Evolutionary conservation across 2,329 filamentous ascomycete species (phyloP), one percentile per base, ranked within the genome.

Genomic region (Microsporum ferrugineum): DNA sequence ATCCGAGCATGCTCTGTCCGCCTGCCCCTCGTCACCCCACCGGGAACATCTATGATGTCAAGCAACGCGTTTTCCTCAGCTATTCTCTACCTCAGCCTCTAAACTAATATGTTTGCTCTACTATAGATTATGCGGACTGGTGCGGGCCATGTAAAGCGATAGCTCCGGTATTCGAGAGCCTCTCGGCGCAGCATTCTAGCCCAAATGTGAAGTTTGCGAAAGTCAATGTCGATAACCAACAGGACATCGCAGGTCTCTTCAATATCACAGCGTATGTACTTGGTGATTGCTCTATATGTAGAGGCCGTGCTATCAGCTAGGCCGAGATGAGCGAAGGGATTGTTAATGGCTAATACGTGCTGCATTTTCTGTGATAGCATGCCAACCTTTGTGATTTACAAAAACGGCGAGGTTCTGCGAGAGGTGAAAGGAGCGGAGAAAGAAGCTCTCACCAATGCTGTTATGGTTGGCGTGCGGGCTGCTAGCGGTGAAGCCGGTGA

Each of bases 361-460:
- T 14, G 5, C 33, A 34, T 49, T 36, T 38, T n/a, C n/a, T 45
- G 17, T 23, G 39, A 47, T 51, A 82, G 81, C 65, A 91, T 92
- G 71, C 94, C 94, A 6, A 95, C 91, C n/a, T 96, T 97, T 74
- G 82, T 97, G 70, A 82, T 96, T 69, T 95, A 89, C 78, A 87
- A 87, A 68, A 82, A 87, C 70, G 87, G 85, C 67, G 79, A 84
- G 65, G 77, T 85, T 61, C 81, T 84, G 55, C 82, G 87, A 59
- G 87, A 84, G 68, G 82, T 94, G 63, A 80, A 83, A 71, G 91
- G 91, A 51, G 88, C 88, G 57, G 84, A 96, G 71, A 81, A 84
- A 12, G 76, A 79, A 61, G 85, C 86, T 69, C 83, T 97, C 14
- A 84, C 85, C 68, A 79, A 83, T 45, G 82, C 88, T 14, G 81